Base-by-base conservation (phyloP, 345 rosid species). In the Geranium brycei region DNA sequence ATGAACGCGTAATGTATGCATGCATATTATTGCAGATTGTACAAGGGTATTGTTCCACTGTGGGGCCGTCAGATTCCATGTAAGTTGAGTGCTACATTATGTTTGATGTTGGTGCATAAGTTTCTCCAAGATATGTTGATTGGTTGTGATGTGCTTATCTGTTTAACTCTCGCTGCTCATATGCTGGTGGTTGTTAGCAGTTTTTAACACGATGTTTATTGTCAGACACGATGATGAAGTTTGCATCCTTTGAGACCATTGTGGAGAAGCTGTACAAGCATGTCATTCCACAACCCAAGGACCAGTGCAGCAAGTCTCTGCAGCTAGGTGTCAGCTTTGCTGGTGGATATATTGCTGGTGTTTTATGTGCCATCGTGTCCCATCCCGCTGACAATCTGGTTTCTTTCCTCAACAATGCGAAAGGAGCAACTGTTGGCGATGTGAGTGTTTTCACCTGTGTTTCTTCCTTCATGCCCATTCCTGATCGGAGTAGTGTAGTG, bases 51-150 rank as follows among this genome's bases (percentile, higher is more conserved):
- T 56, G 87, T 75, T 77, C 96, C 96, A 77, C 90, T 90, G 0
- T 93, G 97, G 96, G 99, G 97, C 57, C 90, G 99, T 41, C 99
- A 93, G 78, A 90, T 89, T 77, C 99, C 99, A 72, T 93, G 97
- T 89, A 81, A 87, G 87, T 71, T 17, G 35, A 19, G 15, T 0
- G 12, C 28, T 59, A n/a, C n/a, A 60, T 31, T 19, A 12, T 60
- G 15, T 19, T 13, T 60, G 14, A 47, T 58, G 19, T 28, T 58
- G 28, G 28, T 23, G 28, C 28, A 2, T 18, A 18, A 16, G 17
- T 58, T 58, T 58, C 30, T 18, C 19, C 3, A 2, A 12, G 18
- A 58, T 8, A 17, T 4, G 11, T 10, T 17, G 47, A 38, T 38
- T 5, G 47, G 11, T 38, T 38, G 11, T 38, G 3, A 10, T 38